Evolutionary conservation across 2,329 filamentous ascomycete species (phyloP).

Genomic region (Parasarocladium wereldwijsianum): DNA sequence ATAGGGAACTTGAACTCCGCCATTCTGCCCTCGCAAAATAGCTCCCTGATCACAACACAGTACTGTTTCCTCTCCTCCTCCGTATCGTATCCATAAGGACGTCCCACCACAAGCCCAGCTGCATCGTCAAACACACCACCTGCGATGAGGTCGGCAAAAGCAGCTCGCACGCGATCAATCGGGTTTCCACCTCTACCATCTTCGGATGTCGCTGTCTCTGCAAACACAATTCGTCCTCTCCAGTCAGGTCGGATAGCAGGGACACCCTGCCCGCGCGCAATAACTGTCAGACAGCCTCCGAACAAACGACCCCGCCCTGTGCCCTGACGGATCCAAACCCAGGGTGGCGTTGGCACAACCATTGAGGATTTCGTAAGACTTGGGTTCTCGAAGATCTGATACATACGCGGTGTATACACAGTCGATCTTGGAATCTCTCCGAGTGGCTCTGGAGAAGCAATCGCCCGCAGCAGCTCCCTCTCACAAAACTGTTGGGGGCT

Average conservation of each 20-base stretch:
- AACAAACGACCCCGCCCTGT: conserved; percentile 26
- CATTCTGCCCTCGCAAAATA: conserved; percentile 20
- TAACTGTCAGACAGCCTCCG: conserved; percentile 25
- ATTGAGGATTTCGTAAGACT: conserved; percentile 13
- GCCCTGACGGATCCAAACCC: conserved; percentile 22
- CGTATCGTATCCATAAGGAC: conserved; percentile 24
- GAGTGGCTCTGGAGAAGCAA: conserved; percentile 12
- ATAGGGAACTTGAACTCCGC: conserved; percentile 21
- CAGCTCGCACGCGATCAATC: conserved; percentile 16
- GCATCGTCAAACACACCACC: conserved; percentile 25
- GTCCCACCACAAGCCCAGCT: conserved; percentile 24
- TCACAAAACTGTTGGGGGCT: conserved; percentile 16
- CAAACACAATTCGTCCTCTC: conserved; percentile 22
- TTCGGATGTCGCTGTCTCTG: conserved; percentile 24
- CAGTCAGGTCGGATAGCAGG: conserved; percentile 19
- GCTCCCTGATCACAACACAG: conserved; percentile 14
- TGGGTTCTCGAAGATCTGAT: conserved; percentile 10
- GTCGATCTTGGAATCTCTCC: conserved; percentile 17
- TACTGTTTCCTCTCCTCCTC: conserved; percentile 14
- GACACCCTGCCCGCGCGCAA: conserved; percentile 21
- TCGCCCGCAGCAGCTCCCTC: conserved; percentile 17
- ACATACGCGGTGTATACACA: conserved; percentile 14
- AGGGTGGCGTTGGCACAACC: conserved; percentile 14
- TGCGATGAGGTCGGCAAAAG: conserved; percentile 24
- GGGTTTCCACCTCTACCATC: conserved; percentile 9